Percentiles rank a stretch among this genome's conserved stretches.
These are phyloP conservation scores for Ogataea saltuana DNA, from an alignment of 805 yeast species.

Conservation along the genomic window DNA sequence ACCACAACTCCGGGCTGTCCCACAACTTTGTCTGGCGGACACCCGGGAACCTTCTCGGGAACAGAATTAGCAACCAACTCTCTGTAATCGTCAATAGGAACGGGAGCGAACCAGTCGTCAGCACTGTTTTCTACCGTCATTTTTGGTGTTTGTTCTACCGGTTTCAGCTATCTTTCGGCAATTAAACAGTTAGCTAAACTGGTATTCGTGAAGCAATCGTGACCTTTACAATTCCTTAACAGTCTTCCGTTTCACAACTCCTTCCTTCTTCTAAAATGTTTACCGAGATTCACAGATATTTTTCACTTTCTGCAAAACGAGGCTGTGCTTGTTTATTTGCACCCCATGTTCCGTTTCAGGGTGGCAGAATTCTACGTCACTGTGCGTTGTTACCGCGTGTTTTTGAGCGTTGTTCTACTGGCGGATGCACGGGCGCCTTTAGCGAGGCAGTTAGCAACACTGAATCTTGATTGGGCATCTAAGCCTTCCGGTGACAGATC, in stretches of 20 bases:
- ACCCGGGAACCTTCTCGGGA: constrained; percentile 22
- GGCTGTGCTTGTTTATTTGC: constrained; percentile 8
- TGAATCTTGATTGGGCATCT: too few species aligned
- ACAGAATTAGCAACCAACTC: constrained; percentile 20
- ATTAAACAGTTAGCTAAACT: neutral
- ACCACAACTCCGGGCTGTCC: constrained; percentile 42
- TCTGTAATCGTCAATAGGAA: constrained; percentile 31
- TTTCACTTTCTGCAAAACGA: neutral
- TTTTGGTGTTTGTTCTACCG: neutral
- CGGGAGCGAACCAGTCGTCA: constrained; percentile 31
- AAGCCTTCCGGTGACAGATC: too few species aligned
- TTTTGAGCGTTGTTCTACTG: neutral
- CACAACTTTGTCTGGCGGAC: constrained; percentile 28
- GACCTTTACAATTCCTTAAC: neutral
- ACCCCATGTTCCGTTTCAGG: constrained; percentile 7
- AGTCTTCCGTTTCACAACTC: neutral
- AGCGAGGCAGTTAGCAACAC: too few species aligned
- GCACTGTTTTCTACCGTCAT: constrained; percentile 18
- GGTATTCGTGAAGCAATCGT: neutral
- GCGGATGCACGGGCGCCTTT: too few species aligned
- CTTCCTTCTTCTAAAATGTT: too few species aligned
- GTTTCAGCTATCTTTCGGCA: too few species aligned
- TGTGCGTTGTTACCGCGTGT: neutral
- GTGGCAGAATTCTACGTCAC: neutral
- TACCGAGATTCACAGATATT: neutral